Conservation (phyloP, 805 yeast species). For the Lipomyces orientalis region DNA sequence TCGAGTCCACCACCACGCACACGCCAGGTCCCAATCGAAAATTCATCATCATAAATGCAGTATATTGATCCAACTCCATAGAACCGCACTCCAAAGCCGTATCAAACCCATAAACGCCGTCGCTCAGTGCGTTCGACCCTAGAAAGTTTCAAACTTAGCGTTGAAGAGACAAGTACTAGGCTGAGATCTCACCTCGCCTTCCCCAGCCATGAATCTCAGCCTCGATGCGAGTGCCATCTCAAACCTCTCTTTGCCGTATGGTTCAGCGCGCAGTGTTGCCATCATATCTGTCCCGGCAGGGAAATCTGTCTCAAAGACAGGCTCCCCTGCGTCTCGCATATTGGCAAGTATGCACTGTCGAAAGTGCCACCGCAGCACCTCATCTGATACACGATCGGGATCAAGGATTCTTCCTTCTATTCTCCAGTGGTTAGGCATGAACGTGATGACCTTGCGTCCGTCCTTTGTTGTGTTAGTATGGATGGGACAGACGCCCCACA, state of each 20-base stretch:
- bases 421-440: constrained; percentile 8
- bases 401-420: constrained; percentile 14
- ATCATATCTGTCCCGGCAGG: constrained; percentile 9
- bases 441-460: constrained; percentile 5
- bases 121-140: not conserved
- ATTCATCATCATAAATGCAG: not conserved
- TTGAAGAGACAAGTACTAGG: not conserved
- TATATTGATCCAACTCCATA: not conserved
- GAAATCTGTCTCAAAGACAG: constrained; percentile 8
- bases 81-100: not conserved
- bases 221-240: constrained; percentile 1
- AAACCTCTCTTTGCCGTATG: constrained; percentile 9
- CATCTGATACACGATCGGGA: constrained; percentile 11
- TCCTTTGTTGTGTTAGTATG: constrained; percentile 8
- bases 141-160: not conserved
- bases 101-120: not conserved
- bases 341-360: constrained; percentile 11
- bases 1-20: not conserved
- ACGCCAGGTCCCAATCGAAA: constrained; percentile 4
- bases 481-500: constrained; percentile 6
- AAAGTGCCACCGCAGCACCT: constrained; percentile 18
- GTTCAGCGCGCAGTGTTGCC: constrained; percentile 6
- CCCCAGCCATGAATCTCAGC: constrained; percentile 1
- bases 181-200: constrained; percentile 3
- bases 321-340: constrained; percentile 11